Evolutionary conservation across 2,329 filamentous ascomycete species (phyloP), one percentile per base, ranked within the genome.

Genomic region (Hypomyces perniciosus): DNA sequence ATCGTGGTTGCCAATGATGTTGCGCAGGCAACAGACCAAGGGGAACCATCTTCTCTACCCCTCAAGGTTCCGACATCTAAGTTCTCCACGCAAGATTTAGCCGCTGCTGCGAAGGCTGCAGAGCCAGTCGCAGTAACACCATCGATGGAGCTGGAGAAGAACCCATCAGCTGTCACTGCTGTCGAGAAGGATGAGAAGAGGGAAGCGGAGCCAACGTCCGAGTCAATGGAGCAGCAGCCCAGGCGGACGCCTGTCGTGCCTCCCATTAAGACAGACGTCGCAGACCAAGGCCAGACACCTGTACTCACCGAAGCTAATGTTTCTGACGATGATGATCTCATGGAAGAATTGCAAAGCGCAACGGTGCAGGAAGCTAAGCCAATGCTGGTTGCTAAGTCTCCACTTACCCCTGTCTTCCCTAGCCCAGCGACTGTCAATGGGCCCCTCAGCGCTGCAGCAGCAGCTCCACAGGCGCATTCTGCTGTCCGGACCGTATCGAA

Each of bases 331-430:
- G 88, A 93, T 62, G 85, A 83, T 12, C 80, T 91, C 55, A 86
- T 95, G 80, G 87, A 95, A 51, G 90, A 95, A 68, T 72, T 95
- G 50, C 86, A 89, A 60, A 86, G 82, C 50, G 90, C 90, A 29
- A 90, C 86, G 2, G 73, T 95, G 13, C 80, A 93, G 63, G 83
- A 96, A 70, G 90, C 90, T n/a, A 86, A 85, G 63, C 85, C 88
- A 2, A 81, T 95, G 56, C 79, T 80, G 2, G 83, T 93, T 7
- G 83, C 86, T 26, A 91, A 90, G 66, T 90, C 90, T n/a, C 88
- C 90, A n/a, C 80, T 86, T 39, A 85, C 80, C 10, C 80, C 86
- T 0, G 78, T 83, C 48, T 81, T 79, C 56, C 72, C 77, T 0
- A 67, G 61, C 27, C 58, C 58, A 43, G 59, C 59, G 39, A 59